phyloP scores from a whole-genome alignment of 2,329 filamentous ascomycete genomes.

The Phyllosticta citriasiana region DNA sequence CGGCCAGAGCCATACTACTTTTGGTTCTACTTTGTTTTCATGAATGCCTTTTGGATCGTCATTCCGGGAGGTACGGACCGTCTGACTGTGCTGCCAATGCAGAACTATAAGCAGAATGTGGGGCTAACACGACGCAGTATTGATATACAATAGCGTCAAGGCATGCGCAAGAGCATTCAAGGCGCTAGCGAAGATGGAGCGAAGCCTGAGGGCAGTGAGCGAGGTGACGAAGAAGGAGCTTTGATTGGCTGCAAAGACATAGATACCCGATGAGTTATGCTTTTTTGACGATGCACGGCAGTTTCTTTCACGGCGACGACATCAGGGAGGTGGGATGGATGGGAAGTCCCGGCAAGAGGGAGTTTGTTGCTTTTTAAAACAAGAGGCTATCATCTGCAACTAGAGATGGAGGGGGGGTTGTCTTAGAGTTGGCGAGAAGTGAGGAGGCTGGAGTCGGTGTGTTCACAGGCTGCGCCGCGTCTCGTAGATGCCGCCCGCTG shows the following conservation, averaged over 20 bases:
- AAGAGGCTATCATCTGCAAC: neutral
- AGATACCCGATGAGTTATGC: neutral
- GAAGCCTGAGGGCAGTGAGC: conserved; percentile 19
- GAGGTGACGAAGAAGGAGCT: conserved; percentile 20
- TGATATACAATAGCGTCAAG: conserved; percentile 26
- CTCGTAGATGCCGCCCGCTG: neutral
- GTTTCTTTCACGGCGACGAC: neutral
- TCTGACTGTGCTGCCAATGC: neutral
- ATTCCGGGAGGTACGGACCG: conserved; percentile 44
- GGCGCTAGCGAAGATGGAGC: conserved; percentile 26
- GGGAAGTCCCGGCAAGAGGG: neutral
- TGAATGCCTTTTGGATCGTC: conserved; percentile 59
- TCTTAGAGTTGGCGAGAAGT: neutral
- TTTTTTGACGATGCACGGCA: neutral
- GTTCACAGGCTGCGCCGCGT: neutral
- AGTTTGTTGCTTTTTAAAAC: neutral
- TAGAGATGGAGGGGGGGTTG: neutral
- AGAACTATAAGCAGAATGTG: neutral
- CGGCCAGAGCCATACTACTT: conserved; percentile 55
- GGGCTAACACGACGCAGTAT: conserved; percentile 13
- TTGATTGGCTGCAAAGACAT: neutral
- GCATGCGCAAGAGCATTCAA: conserved; percentile 25
- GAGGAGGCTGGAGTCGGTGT: neutral
- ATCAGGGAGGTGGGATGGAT: neutral
- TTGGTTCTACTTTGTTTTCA: conserved; percentile 56